Evolutionary conservation across 352 stramenopile genomes (phyloP).

Genomic region (Phytopythium delawarense): DNA sequence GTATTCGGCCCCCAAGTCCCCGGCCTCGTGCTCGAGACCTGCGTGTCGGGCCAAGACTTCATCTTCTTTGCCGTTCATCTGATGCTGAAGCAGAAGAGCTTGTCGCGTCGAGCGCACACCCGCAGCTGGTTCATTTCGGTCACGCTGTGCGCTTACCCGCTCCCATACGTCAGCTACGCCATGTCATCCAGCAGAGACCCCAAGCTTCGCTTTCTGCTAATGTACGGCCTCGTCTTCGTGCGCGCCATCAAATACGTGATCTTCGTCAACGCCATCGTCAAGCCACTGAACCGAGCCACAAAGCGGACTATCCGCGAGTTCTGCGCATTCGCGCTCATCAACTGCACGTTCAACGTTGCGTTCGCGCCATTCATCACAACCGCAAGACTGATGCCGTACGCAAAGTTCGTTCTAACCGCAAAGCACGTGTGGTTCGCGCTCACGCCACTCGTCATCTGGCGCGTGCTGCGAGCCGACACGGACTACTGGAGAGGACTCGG

Average conservation of each 20-base stretch:
- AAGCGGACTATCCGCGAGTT: conserved; percentile 29
- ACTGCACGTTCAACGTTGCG: conserved; percentile 11
- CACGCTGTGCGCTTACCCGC: conserved; percentile 19
- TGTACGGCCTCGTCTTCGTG: conserved; percentile 3
- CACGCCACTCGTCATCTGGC: conserved; percentile 36
- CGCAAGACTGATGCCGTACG: conserved; percentile 10
- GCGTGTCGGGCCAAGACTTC: conserved; percentile 34
- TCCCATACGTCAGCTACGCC: conserved; percentile 19
- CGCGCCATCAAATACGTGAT: conserved; percentile 3
- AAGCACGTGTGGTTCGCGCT: conserved; percentile 18
- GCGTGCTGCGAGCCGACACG: conserved; percentile 39
- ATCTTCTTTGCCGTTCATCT: conserved; percentile 30
- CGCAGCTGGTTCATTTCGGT: conserved; percentile 22
- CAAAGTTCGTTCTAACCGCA: conserved; percentile 11
- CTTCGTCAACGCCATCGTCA: conserved; percentile 31
- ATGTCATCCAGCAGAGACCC: conserved; percentile 8
- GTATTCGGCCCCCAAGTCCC: conserved; percentile 19
- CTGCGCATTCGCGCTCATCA: conserved; percentile 17
- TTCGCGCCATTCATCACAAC: conserved; percentile 19
- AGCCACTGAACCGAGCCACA: conserved; percentile 23
- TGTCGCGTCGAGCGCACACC: conserved; percentile 29
- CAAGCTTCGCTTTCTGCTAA: conserved; percentile 10
- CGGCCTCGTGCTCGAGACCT: conserved; percentile 17
- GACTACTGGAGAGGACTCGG: conserved; percentile 42
- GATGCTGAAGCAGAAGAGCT: conserved; percentile 46